Evolutionary conservation across 352 stramenopile species (phyloP).

Genomic region (Globisporangium spiculum): DNA sequence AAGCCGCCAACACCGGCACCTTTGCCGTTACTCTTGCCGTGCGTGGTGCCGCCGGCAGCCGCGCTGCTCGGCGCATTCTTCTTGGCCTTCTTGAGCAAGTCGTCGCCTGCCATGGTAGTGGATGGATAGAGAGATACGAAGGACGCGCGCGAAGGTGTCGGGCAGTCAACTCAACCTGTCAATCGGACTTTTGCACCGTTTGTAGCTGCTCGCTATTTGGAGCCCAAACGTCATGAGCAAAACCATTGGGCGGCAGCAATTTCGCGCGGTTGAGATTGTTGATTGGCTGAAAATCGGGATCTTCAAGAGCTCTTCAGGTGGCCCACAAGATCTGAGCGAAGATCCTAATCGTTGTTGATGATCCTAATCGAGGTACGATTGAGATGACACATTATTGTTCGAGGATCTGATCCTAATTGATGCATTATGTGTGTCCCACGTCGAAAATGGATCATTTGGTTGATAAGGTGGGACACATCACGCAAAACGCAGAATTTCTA

Average conservation of each 20-base stretch:
- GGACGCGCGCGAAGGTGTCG: background rate
- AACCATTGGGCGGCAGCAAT: constrained; percentile 25
- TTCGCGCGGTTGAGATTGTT: constrained; percentile 4
- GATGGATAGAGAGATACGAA: background rate
- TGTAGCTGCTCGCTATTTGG: background rate
- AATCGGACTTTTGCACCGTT: background rate
- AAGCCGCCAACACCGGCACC: constrained; percentile 75
- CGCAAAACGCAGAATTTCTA: background rate
- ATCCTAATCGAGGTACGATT: too few species aligned
- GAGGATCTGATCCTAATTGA: too few species aligned
- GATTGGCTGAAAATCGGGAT: constrained; percentile 39
- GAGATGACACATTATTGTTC: too few species aligned
- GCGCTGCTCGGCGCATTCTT: constrained; percentile 22
- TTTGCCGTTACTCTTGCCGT: constrained; percentile 82
- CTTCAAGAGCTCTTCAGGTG: background rate
- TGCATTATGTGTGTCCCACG: background rate
- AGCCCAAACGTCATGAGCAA: constrained; percentile 18
- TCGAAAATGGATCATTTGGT: background rate
- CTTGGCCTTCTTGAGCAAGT: constrained; percentile 61
- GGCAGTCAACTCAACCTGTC: constrained; percentile 1
- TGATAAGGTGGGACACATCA: background rate
- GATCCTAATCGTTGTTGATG: background rate
- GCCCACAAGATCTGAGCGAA: background rate
- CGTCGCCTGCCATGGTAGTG: constrained; percentile 50
- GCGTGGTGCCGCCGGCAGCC: constrained; percentile 34